A percentile compares a stretch with the other conserved stretches of the same genome.
Evolutionary conservation across 2,329 filamentous ascomycete genomes (phyloP).

Genomic region (Rosellinia necatrix): DNA sequence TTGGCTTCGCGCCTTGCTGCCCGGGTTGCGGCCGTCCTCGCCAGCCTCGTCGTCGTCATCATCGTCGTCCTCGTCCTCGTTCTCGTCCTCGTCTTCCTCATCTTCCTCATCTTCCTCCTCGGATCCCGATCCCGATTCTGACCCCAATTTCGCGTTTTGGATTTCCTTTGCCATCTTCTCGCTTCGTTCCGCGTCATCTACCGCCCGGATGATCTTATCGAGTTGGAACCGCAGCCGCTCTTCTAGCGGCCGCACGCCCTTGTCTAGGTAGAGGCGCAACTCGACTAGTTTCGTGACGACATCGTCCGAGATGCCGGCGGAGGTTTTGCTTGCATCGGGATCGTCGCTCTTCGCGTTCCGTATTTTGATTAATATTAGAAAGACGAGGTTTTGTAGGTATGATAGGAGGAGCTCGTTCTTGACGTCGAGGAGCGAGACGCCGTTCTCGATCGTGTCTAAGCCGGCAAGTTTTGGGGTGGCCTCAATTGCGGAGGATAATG

Average conservation of each 20-base stretch:
- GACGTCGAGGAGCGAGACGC: conserved; percentile 90
- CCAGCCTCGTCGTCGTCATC: conserved; percentile 42
- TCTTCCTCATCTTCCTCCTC: conserved; percentile 45
- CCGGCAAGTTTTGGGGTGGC: conserved; percentile 65
- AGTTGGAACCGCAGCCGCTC: conserved; percentile 92
- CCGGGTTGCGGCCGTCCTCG: conserved; percentile 30
- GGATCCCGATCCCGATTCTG: conserved; percentile 42
- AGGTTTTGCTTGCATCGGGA: conserved; percentile 39
- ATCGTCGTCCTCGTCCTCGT: conserved; percentile 44
- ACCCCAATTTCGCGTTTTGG: conserved; percentile 45
- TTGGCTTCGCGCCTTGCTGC: conserved; percentile 33
- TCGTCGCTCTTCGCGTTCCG: conserved; percentile 55
- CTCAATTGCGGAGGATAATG: conserved; percentile 66
- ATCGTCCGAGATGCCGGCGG: conserved; percentile 60
- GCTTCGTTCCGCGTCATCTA: conserved; percentile 70
- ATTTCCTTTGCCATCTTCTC: conserved; percentile 41
- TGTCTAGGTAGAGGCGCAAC: conserved; percentile 89
- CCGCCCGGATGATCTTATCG: conserved; percentile 88
- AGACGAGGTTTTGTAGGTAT: conserved; percentile 92
- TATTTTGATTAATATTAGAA: conserved; percentile 81
- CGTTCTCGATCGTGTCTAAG: conserved; percentile 76
- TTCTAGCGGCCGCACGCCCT: conserved; percentile 88
- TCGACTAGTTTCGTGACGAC: conserved; percentile 88
- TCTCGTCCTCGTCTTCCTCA: conserved; percentile 45
- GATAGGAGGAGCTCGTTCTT: conserved; percentile 98